Percentiles rank a stretch among this genome's conserved stretches.
These are phyloP conservation scores for Tricholoma furcatifolium DNA, from an alignment of 768 basidiomycete species.

Conservation along the genomic window DNA sequence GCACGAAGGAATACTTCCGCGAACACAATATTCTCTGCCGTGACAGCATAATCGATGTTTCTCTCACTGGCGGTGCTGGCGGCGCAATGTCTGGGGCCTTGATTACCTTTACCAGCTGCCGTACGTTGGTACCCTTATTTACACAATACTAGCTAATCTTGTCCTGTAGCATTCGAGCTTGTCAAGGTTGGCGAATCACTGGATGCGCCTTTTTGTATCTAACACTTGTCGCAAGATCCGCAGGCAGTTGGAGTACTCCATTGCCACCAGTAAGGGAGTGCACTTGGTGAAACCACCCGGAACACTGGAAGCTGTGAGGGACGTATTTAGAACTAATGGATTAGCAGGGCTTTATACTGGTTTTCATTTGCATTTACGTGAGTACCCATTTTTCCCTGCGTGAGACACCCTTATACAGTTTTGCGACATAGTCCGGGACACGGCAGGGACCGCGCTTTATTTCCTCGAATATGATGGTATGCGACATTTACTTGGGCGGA, in stretches of 20 bases:
- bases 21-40: conserved; percentile 57
- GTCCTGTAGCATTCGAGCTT: conserved; percentile 78
- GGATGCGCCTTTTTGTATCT: conserved; percentile 7
- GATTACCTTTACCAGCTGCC: conserved; percentile 87
- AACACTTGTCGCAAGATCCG: conserved; percentile 57
- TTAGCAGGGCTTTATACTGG: conserved; percentile 75
- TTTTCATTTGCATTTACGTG: conserved; percentile 83
- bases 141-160: conserved; percentile 2
- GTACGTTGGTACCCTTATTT: conserved; percentile 46
- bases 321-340: conserved; percentile 69
- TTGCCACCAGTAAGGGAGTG: conserved; percentile 77
- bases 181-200: conserved; percentile 66
- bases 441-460: conserved; percentile 85
- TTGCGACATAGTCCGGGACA: conserved; percentile 71
- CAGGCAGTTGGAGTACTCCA: conserved; percentile 88
- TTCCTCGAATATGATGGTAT: conserved; percentile 94
- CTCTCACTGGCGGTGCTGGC: conserved; percentile 75
- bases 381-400: conserved; percentile 23
- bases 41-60: conserved; percentile 64
- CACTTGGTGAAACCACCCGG: conserved; percentile 74
- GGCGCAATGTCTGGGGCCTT: conserved; percentile 88
- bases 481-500: conserved; percentile 81
- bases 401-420: neutral
- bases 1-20: conserved; percentile 74
- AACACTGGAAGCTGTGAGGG: conserved; percentile 74